phyloP scores from a whole-genome alignment of 495 filamentous ascomycete species.

The Endocarpon pusillum region DNA sequence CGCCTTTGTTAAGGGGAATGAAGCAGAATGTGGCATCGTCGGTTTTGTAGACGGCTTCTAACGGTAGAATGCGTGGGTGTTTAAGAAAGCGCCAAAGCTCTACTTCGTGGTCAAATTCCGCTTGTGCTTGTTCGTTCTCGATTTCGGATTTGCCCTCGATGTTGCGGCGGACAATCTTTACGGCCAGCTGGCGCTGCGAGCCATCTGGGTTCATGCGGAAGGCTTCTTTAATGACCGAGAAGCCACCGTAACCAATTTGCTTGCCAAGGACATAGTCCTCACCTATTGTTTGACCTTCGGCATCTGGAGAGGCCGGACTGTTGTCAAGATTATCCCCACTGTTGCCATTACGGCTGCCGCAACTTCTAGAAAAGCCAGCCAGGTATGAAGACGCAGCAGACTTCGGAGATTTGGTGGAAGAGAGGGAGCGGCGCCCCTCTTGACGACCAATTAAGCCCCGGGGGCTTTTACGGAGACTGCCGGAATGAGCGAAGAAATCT shows the following conservation, averaged over 20 bases:
- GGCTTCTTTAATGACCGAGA: slow-evolving; percentile 56
- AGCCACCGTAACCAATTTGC: slow-evolving; percentile 52
- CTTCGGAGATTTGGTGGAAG: slow-evolving; percentile 11
- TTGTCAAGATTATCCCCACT: too few species aligned
- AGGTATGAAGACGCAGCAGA: slow-evolving; percentile 28
- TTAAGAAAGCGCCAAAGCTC: slow-evolving; percentile 52
- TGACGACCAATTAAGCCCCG: slow-evolving; percentile 8
- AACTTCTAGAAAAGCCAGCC: slow-evolving; percentile 17
- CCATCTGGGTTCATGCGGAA: slow-evolving; percentile 42
- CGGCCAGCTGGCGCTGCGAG: slow-evolving; percentile 36
- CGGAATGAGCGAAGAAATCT: slow-evolving; percentile 11
- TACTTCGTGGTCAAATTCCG: slow-evolving; percentile 61
- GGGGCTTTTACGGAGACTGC: slow-evolving; percentile 16
- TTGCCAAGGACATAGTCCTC: slow-evolving; percentile 56
- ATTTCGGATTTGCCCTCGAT: slow-evolving; percentile 34
- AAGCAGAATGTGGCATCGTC: slow-evolving; percentile 61
- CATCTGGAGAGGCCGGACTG: slow-evolving; percentile 33
- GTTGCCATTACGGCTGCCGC: neutral
- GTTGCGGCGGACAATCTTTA: slow-evolving; percentile 58
- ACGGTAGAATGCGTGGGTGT: slow-evolving; percentile 45
- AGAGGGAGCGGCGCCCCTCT: slow-evolving; percentile 6
- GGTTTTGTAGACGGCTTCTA: slow-evolving; percentile 53
- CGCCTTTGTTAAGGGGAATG: slow-evolving; percentile 47
- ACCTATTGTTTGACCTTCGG: slow-evolving; percentile 59
- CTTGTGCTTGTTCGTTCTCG: slow-evolving; percentile 54